These are phyloP conservation scores for Clonostachys byssicola DNA, from an alignment of 2,329 filamentous ascomycete genomes.

Conservation along the genomic window DNA sequence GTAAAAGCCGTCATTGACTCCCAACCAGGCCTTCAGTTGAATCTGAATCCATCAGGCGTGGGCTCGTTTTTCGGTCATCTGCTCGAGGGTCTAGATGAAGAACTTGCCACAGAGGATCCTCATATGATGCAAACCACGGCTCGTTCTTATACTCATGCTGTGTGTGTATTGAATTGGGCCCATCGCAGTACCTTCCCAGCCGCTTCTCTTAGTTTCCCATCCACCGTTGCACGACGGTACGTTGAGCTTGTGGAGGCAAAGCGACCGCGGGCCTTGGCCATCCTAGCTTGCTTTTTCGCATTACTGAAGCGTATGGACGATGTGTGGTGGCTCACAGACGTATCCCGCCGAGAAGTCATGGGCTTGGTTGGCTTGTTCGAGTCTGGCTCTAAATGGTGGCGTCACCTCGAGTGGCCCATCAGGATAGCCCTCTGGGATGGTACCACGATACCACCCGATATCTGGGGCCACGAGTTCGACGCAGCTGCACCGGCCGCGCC, in stretches of 20 bases:
- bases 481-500: constrained; percentile 7
- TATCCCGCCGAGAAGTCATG: constrained; percentile 61
- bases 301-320: constrained; percentile 57
- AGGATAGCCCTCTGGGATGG: constrained; percentile 55
- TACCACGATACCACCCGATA: constrained; percentile 45
- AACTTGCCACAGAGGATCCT: constrained; percentile 34
- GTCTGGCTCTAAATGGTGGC: constrained; percentile 55
- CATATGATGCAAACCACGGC: constrained; percentile 21
- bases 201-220: constrained; percentile 58
- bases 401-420: constrained; percentile 57
- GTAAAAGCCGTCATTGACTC: constrained; percentile 60
- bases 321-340: constrained; percentile 68
- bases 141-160: constrained; percentile 58
- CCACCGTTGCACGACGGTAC: constrained; percentile 57
- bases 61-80: constrained; percentile 58
- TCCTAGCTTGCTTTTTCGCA: constrained; percentile 64
- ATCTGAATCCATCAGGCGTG: constrained; percentile 45
- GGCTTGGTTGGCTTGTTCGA: constrained; percentile 58
- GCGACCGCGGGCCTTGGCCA: constrained; percentile 57
- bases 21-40: constrained; percentile 57
- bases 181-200: constrained; percentile 56
- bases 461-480: constrained; percentile 52
- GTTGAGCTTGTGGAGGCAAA: constrained; percentile 55
- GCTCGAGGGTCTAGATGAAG: constrained; percentile 52
- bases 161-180: constrained; percentile 64